phyloP scores from a whole-genome alignment of 176 grass and related monocot genomes.

The Ensete glaucum region DNA sequence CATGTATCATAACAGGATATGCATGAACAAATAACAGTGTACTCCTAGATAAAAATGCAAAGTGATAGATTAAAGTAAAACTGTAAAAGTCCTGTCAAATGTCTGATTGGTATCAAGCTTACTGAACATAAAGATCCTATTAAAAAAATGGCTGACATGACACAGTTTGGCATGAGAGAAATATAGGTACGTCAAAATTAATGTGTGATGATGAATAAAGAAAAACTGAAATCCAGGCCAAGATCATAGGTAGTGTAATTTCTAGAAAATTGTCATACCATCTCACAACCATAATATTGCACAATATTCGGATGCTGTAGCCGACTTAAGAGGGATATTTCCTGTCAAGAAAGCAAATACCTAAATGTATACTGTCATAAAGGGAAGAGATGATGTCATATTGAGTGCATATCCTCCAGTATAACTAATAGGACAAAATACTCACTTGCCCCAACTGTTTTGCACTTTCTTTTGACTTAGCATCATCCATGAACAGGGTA shows the following conservation, averaged over 20 bases:
- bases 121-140: background rate
- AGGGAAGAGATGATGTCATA: conserved; percentile 9
- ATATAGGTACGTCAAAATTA: background rate
- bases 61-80: too few relatives aligned
- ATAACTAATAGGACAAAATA: conserved; percentile 1
- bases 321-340: conserved; percentile 90
- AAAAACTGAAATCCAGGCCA: background rate
- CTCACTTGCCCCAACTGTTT: conserved; percentile 81
- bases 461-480: conserved; percentile 97
- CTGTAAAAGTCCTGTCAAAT: background rate
- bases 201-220: background rate
- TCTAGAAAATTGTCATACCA: conserved; percentile 39
- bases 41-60: background rate
- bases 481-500: conserved; percentile 95
- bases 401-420: conserved; percentile 3
- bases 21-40: background rate
- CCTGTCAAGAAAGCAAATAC: conserved; percentile 38
- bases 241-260: background rate
- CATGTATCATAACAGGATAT: background rate
- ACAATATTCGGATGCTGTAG: conserved; percentile 94
- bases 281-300: conserved; percentile 92
- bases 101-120: background rate
- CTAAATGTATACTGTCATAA: conserved; percentile 2
- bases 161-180: background rate
- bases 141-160: background rate